Percentiles rank a stretch among this genome's conserved stretches.
Evolutionary conservation across 2,329 filamentous ascomycete species (phyloP).

Genomic region (Rosellinia necatrix): DNA sequence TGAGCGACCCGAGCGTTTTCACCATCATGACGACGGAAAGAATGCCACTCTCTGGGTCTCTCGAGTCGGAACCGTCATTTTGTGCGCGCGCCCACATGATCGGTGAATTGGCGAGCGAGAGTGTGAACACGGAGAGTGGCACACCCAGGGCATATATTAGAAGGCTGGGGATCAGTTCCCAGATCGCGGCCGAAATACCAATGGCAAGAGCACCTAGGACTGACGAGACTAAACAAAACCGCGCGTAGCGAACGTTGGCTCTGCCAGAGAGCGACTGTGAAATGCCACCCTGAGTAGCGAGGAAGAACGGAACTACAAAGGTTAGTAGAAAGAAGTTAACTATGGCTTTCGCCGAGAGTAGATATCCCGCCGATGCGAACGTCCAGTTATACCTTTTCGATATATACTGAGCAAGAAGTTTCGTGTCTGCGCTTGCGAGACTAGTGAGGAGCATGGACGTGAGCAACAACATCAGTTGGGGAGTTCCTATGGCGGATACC

Average conservation of each 20-base stretch:
- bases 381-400: conserved; percentile 54
- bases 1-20: conserved; percentile 52
- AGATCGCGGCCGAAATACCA: conserved; percentile 44
- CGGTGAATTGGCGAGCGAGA: conserved; percentile 53
- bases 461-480: conserved; percentile 48
- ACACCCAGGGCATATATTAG: conserved; percentile 54
- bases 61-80: conserved; percentile 18
- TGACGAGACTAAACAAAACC: conserved; percentile 45
- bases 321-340: conserved; percentile 53
- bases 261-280: conserved; percentile 35
- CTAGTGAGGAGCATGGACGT: conserved; percentile 51
- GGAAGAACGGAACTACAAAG: conserved; percentile 46
- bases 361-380: conserved; percentile 52
- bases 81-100: conserved; percentile 39
- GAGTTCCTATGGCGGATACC: conserved; percentile 45
- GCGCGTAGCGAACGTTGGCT: conserved; percentile 43
- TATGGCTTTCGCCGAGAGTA: conserved; percentile 53
- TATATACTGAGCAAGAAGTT: conserved; percentile 55
- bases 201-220: conserved; percentile 51
- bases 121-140: conserved; percentile 54
- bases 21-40: conserved; percentile 58
- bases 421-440: conserved; percentile 56
- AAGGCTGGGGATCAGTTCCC: conserved; percentile 49
- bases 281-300: conserved; percentile 35
- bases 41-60: conserved; percentile 46